Evolutionary conservation across 2,329 filamentous ascomycete genomes (phyloP).

Genomic region (Blastomyces silverae): DNA sequence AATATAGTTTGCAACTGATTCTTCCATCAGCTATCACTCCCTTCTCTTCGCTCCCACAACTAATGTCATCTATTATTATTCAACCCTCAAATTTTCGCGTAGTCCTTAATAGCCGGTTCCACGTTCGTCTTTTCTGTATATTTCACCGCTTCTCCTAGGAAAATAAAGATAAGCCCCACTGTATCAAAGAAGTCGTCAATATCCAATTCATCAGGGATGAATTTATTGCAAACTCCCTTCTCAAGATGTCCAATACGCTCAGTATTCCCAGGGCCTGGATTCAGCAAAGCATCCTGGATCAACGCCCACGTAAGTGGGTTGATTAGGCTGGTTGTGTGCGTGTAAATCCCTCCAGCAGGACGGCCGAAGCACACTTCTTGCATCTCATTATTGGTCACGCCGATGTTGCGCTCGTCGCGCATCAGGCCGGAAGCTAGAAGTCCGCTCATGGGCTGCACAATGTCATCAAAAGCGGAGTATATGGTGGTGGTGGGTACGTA

Average conservation of each 20-base stretch:
- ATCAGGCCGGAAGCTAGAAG: constrained; percentile 44
- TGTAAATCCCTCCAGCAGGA: constrained; percentile 40
- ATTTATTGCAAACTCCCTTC: neutral
- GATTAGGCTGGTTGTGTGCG: constrained; percentile 45
- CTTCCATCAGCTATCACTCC: no score
- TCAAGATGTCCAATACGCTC: neutral
- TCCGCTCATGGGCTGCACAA: constrained; percentile 48
- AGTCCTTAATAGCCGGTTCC: neutral
- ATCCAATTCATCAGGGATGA: constrained; percentile 4
- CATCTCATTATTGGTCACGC: constrained; percentile 46
- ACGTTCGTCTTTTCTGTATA: constrained; percentile 1
- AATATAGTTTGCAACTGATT: no score
- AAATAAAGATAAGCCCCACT: neutral
- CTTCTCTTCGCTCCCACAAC: no score
- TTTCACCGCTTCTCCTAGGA: constrained; percentile 1
- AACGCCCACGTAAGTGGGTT: constrained; percentile 41
- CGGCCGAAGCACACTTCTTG: constrained; percentile 38
- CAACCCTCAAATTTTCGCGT: neutral
- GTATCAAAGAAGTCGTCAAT: neutral
- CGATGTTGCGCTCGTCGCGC: constrained; percentile 40
- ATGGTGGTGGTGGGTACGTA: constrained; percentile 52
- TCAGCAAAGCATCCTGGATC: constrained; percentile 20
- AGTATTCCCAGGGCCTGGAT: neutral
- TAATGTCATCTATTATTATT: no score
- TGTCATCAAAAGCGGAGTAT: constrained; percentile 47